Base-by-base conservation (phyloP, 2,329 filamentous ascomycete species). In the Apiospora aurea region DNA sequence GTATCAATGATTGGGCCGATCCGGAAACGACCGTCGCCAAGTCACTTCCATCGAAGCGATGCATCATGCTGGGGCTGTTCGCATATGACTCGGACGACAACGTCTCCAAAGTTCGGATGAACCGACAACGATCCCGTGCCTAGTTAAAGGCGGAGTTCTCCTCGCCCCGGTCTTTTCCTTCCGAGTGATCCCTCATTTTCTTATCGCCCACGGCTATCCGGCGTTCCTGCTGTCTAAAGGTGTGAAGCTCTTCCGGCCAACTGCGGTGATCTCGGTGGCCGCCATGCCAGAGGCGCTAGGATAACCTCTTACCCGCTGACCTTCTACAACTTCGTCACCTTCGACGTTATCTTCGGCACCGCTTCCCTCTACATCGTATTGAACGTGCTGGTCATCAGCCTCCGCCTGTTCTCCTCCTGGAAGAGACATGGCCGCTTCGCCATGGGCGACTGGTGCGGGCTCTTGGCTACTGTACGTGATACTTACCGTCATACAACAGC, bases 261-360 rank as follows among this genome's bases (percentile, higher is more conserved):
- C 47, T 41, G 26, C 3, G 26, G 29, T 4, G 11, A 38, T 7
- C 57, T n/a, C 1, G 57, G 10, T 11, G 57, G 18, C 16, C 11
- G 21, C 5, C 14, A 61, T 61, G 53, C 34, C 29, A 38, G 29
- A n/a, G 29, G 57, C 29, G 18, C 38, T 64, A 64, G 57, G 10
- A 64, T 64, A 34, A 64, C 8, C 57, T 41, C 34, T 38, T 64
- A 64, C 34, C 57, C 57, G 57, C 53, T 18, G 10, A 64, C 57
- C 18, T 64, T 64, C 3, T 64, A 64, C 57, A 64, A 64, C 18
- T 64, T 64, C 10, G 57, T 41, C 34, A 64, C 57, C 8, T 64
- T 64, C 34, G 34, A 64, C 41, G 18, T 41, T 34, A 41, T 64
- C 11, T 64, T n/a, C 29, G 34, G 10, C 18, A 64, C 57, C 18